Percentiles rank a stretch among this genome's conserved stretches.
Evolutionary conservation across 306 rosid species (phyloP).

Genomic region (Canavalia gladiata): DNA sequence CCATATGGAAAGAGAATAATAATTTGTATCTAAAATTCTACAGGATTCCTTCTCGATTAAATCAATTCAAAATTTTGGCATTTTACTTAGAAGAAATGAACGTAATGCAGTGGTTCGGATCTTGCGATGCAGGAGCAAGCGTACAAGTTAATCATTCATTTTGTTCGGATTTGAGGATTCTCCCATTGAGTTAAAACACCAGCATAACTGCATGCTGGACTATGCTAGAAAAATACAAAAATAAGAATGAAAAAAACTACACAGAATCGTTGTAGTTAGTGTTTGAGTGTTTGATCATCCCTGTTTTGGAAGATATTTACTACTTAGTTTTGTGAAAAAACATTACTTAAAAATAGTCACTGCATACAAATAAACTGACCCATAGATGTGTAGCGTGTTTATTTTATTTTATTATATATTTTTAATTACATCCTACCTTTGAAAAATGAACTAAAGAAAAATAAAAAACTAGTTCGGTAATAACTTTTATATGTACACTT

Average conservation of each 20-base stretch:
- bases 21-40: background rate
- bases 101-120: background rate
- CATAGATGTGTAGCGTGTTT: no score
- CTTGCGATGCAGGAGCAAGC: background rate
- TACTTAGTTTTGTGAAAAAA: background rate
- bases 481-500: no score
- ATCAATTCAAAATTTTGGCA: background rate
- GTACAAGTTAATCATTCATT: background rate
- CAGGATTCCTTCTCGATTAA: background rate
- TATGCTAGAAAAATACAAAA: background rate
- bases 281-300: background rate
- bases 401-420: no score
- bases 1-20: background rate
- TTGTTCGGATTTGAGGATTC: background rate
- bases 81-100: constrained; percentile 4
- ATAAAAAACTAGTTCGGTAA: no score
- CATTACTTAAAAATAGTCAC: no score
- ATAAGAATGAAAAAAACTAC: background rate
- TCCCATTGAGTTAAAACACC: background rate
- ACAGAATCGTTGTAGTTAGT: background rate
- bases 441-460: no score
- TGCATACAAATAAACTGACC: no score
- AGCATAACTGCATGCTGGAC: background rate
- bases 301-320: background rate
- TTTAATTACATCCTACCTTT: no score